phyloP scores from a whole-genome alignment of 2,329 filamentous ascomycete species.

The Aspergillus quadrilineatus region DNA sequence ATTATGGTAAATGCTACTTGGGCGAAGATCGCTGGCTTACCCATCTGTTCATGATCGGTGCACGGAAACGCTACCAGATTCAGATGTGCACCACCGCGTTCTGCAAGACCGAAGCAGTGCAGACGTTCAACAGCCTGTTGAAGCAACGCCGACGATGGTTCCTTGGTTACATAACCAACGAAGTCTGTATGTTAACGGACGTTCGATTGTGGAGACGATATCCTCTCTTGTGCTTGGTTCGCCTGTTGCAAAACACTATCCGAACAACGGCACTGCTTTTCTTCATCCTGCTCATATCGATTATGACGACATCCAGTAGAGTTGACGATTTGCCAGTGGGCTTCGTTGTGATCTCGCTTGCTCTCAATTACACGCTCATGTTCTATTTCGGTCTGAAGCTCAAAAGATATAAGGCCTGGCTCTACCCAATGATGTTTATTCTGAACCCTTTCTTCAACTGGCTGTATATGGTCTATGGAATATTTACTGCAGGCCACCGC shows the following conservation, averaged over 20 bases:
- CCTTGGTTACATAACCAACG: constrained; percentile 94
- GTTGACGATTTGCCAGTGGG: constrained; percentile 80
- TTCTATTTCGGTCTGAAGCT: constrained; percentile 89
- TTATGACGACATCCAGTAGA: constrained; percentile 79
- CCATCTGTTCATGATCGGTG: constrained; percentile 97
- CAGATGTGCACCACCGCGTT: constrained; percentile 97
- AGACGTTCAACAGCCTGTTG: constrained; percentile 78
- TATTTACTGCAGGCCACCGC: constrained; percentile 88
- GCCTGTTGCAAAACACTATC: constrained; percentile 95
- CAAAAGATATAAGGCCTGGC: constrained; percentile 85
- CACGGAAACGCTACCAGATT: constrained; percentile 89
- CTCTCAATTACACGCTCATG: constrained; percentile 94
- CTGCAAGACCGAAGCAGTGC: constrained; percentile 96
- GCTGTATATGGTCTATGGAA: constrained; percentile 96
- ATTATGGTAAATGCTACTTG: constrained; percentile 92
- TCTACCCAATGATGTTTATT: constrained; percentile 94
- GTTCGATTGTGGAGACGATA: constrained; percentile 88
- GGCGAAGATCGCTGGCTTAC: constrained; percentile 97
- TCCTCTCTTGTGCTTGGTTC: constrained; percentile 77
- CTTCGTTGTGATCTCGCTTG: constrained; percentile 89
- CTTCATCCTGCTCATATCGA: constrained; percentile 85
- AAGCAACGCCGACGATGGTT: constrained; percentile 98
- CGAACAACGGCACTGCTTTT: constrained; percentile 90
- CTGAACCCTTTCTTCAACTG: constrained; percentile 97
- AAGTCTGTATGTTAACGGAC: constrained; percentile 97